Conservation (phyloP, 176 grass and related monocot genomes). For the Tuctoria greenei region DNA sequence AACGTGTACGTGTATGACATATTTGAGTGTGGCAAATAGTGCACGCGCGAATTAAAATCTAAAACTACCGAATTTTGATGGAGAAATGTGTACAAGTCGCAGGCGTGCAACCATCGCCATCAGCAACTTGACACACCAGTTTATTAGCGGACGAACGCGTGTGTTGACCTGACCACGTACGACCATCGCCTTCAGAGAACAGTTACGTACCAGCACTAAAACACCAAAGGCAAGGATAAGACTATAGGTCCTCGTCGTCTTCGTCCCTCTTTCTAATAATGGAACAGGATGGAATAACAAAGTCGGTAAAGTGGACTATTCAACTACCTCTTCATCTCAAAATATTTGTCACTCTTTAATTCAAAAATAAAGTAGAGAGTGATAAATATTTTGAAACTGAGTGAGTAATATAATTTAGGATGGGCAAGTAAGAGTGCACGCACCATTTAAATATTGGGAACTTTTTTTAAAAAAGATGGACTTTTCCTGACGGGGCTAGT, state of each 20-base stretch:
- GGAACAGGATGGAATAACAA: slow-evolving; percentile 20
- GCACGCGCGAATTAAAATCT: not conserved
- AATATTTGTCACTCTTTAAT: too few species aligned
- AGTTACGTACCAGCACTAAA: too few species aligned
- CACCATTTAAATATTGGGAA: too few species aligned
- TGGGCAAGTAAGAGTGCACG: too few species aligned
- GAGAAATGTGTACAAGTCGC: not conserved
- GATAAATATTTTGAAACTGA: too few species aligned
- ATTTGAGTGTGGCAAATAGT: not conserved
- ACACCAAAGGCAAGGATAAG: slow-evolving; percentile 8
- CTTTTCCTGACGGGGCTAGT: too few species aligned
- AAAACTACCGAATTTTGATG: not conserved
- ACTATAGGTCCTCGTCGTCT: not conserved
- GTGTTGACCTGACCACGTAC: slow-evolving; percentile 33
- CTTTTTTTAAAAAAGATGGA: too few species aligned
- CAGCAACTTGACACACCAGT: not conserved
- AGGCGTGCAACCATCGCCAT: not conserved
- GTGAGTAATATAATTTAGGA: too few species aligned
- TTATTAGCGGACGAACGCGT: not conserved
- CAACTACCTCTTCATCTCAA: too few species aligned
- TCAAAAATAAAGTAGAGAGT: too few species aligned
- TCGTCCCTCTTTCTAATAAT: slow-evolving; percentile 37
- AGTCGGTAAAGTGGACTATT: too few species aligned
- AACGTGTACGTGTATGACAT: not conserved
- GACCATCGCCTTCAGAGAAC: not conserved